Conservation (phyloP, 257 asterid genomes). For the Solanum bukasovii region DNA sequence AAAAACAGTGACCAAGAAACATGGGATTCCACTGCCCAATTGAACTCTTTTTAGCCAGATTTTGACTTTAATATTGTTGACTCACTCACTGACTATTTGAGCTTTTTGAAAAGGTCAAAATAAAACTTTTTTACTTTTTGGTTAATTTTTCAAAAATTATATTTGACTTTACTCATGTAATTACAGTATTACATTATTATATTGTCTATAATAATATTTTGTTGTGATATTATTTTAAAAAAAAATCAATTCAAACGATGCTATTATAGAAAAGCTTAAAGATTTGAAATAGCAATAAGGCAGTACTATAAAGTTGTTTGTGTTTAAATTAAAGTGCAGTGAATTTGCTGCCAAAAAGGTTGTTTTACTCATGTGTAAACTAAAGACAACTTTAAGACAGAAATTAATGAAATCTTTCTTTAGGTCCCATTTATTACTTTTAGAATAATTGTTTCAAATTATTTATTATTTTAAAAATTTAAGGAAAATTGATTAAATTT, state of each 20-base stretch:
- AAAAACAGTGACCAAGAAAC: neutral
- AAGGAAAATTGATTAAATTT: too few species aligned
- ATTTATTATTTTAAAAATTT: neutral
- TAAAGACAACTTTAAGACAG: neutral
- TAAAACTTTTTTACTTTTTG: neutral
- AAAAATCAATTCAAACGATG: neutral
- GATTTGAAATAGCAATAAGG: neutral
- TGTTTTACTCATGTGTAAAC: neutral
- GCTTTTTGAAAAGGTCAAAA: neutral
- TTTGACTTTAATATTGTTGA: neutral
- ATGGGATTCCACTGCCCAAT: slow-evolving; percentile 3
- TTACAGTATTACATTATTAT: neutral
- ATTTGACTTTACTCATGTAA: neutral
- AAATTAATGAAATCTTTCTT: neutral
- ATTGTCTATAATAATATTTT: too few species aligned
- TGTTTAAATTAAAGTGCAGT: neutral
- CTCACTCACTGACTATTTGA: neutral
- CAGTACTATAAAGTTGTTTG: neutral
- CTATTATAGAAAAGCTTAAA: neutral
- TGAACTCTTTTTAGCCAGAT: neutral
- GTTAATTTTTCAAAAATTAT: neutral
- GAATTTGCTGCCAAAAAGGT: neutral
- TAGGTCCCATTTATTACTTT: neutral
- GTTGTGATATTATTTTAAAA: too few species aligned
- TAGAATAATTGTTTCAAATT: neutral